Base-by-base conservation (phyloP, 176 grass and related monocot species). In the Cenchrus americanus region DNA sequence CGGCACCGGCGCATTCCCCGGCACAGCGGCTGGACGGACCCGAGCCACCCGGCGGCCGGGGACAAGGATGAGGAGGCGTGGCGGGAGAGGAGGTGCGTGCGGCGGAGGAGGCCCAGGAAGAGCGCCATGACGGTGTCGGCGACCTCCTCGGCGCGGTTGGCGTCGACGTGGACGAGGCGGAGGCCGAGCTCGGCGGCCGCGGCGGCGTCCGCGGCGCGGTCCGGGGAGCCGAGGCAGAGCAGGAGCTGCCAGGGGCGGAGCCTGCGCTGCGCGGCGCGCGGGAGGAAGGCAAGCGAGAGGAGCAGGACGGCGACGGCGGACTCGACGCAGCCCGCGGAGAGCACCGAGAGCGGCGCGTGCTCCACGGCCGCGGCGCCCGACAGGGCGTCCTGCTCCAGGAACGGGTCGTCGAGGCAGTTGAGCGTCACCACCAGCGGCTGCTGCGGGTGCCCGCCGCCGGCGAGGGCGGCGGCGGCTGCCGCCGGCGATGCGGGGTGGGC, bases 101-200 rank as follows among this genome's bases (percentile, higher is more conserved):
- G 87, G 67, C 93, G 91, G 61, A 98, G 85, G 82, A 98, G 93
- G 4, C 91, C 91, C 17, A 98, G 91, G 81, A 98, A 88, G 58
- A 98, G 93, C 69, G 96, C 96, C 96, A 95, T 98, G 79, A 98
- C 89, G 37, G 93, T 95, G 79, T 98, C 96, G 7, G 91, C 93
- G 8, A 98, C 83, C 92, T 95, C 96, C 83, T 93, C 91, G 21
- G 91, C 88, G 50, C 93, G 88, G 80, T 88, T 91, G 46, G 92
- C 87, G 82, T 98, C 93, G 13, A 95, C 91, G 44, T 95, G 96
- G 30, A 92, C 85, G 23, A 98, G 83, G 64, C 91, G 82, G 82
- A 98, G 87, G 5, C 96, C 96, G 42, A 98, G 96, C 78, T 98
- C 96, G 15, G 91, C 84, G 72, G 93, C 95, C 0, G 82, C 86